These are phyloP conservation scores for Oidiodendron maius DNA, from an alignment of 495 filamentous ascomycete genomes.

Conservation along the genomic window DNA sequence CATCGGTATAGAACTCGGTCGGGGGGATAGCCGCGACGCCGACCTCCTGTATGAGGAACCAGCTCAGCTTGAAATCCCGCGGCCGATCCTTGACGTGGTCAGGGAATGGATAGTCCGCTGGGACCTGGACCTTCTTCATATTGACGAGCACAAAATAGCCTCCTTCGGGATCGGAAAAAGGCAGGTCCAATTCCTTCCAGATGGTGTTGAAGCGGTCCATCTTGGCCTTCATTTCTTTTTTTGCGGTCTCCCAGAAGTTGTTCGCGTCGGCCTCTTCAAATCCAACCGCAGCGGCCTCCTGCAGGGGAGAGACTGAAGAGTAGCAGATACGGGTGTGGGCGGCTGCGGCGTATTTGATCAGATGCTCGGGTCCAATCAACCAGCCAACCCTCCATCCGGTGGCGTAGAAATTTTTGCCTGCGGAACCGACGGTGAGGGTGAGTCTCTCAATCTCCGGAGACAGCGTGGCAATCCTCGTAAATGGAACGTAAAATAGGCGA, in stretches of 20 bases:
- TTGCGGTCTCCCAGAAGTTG: slow-evolving; percentile 84
- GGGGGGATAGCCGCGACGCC: slow-evolving; percentile 95
- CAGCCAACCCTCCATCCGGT: slow-evolving; percentile 97
- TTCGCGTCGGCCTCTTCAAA: slow-evolving; percentile 83
- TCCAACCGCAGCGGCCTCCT: slow-evolving; percentile 93
- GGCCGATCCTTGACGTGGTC: slow-evolving; percentile 78
- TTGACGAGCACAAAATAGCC: slow-evolving; percentile 97
- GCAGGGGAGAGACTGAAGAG: slow-evolving; percentile 83
- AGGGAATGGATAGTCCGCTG: slow-evolving; percentile 78
- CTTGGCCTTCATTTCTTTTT: slow-evolving; percentile 83
- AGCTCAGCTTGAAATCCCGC: slow-evolving; percentile 87
- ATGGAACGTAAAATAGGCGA: slow-evolving; percentile 88
- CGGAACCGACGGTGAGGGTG: slow-evolving; percentile 89
- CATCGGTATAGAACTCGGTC: slow-evolving; percentile 89
- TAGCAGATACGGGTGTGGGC: slow-evolving; percentile 97
- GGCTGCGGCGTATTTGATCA: slow-evolving; percentile 88
- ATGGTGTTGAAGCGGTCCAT: slow-evolving; percentile 80
- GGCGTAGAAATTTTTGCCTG: slow-evolving; percentile 96
- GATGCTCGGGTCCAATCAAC: slow-evolving; percentile 79
- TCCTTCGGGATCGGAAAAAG: slow-evolving; percentile 90
- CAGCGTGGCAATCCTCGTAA: slow-evolving; percentile 84
- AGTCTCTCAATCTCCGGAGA: slow-evolving; percentile 80
- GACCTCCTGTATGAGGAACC: slow-evolving; percentile 95
- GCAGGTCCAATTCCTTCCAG: slow-evolving; percentile 82
- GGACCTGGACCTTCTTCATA: slow-evolving; percentile 76